A percentile compares a stretch with the other conserved stretches of the same genome.
phyloP scores from a whole-genome alignment of 768 basidiomycete species.

The Russula emetica region DNA sequence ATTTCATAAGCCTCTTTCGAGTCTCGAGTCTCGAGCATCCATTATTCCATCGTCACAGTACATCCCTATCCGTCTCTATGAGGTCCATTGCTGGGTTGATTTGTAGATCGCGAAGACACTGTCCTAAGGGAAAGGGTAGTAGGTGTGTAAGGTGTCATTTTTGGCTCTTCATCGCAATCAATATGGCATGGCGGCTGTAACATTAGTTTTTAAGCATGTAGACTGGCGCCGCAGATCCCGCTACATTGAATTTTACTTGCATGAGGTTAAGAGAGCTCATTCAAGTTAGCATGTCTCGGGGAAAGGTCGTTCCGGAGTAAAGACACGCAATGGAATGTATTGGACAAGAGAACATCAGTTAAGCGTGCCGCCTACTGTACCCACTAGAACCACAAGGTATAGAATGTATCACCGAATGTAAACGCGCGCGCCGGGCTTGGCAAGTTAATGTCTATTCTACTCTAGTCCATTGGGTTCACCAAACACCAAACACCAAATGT shows the following conservation, averaged over 20 bases:
- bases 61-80: not conserved
- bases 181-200: not conserved
- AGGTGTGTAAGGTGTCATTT: not conserved
- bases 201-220: not conserved
- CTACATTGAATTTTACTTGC: not conserved
- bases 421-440: too few species aligned
- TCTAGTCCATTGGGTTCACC: not conserved
- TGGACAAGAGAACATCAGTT: not conserved
- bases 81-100: not conserved
- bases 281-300: not conserved
- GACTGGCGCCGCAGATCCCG: not conserved
- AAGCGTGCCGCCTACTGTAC: not conserved
- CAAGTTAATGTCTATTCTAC: too few species aligned
- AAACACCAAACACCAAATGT: too few species aligned
- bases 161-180: not conserved
- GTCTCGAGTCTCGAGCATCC: not conserved
- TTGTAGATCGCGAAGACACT: not conserved
- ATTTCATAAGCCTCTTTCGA: not conserved
- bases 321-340: not conserved
- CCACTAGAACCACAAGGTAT: too few species aligned
- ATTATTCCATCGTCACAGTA: not conserved
- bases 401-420: not conserved
- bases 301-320: not conserved
- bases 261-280: not conserved
- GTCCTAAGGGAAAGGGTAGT: not conserved